Percentiles rank a stretch among this genome's conserved stretches.
Evolutionary conservation across 1,284 basidiomycete genomes (phyloP).

Genomic region (Pholiota adiposa): DNA sequence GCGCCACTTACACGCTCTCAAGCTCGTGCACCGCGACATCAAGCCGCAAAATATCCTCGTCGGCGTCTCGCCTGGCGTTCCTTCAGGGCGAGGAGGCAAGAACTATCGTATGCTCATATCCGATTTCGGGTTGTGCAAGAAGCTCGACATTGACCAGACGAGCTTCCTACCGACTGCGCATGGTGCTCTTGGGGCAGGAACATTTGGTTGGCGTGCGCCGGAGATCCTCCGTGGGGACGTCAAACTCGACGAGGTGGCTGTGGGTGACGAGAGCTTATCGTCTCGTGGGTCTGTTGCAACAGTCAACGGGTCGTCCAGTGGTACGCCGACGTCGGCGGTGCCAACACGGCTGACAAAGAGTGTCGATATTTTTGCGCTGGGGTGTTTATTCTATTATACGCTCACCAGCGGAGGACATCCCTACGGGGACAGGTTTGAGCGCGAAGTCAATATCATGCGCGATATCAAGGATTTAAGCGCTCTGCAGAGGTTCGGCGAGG

Average conservation of each 20-base stretch:
- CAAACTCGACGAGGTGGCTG: slow-evolving; percentile 76
- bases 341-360: slow-evolving; percentile 84
- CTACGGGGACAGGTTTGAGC: slow-evolving; percentile 88
- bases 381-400: slow-evolving; percentile 92
- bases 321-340: slow-evolving; percentile 28
- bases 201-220: slow-evolving; percentile 93
- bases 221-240: slow-evolving; percentile 93
- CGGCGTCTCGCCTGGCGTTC: slow-evolving; percentile 53
- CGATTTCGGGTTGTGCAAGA: slow-evolving; percentile 94
- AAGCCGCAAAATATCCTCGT: slow-evolving; percentile 98
- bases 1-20: slow-evolving; percentile 90
- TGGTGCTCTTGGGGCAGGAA: slow-evolving; percentile 87
- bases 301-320: slow-evolving; percentile 38
- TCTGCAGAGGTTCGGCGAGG: slow-evolving; percentile 85
- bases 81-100: slow-evolving; percentile 35
- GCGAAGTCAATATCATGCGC: slow-evolving; percentile 91
- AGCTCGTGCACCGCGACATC: slow-evolving; percentile 97
- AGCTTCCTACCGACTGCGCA: slow-evolving; percentile 85
- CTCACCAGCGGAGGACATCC: slow-evolving; percentile 89
- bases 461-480: slow-evolving; percentile 72
- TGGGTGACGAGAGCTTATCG: slow-evolving; percentile 66
- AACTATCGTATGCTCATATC: slow-evolving; percentile 89
- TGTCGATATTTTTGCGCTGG: slow-evolving; percentile 93
- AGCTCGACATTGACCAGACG: slow-evolving; percentile 91
- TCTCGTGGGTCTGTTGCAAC: slow-evolving; percentile 66